These are phyloP conservation scores for Oryza punctata DNA, from an alignment of 176 grass and related monocot genomes.

Conservation along the genomic window DNA sequence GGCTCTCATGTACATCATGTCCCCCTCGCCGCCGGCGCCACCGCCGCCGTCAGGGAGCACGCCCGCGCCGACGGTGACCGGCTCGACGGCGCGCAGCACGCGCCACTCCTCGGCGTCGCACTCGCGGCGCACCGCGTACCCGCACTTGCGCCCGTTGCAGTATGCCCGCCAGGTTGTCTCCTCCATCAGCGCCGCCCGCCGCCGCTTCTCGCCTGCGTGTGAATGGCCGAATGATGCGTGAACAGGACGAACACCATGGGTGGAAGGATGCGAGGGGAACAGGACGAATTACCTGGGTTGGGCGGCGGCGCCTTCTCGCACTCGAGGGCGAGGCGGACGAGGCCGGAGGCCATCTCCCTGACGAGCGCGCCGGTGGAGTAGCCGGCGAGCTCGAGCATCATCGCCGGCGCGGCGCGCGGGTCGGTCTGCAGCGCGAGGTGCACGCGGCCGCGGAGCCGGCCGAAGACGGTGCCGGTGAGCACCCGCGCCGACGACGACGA, in stretches of 20 bases:
- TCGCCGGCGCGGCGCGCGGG: slow-evolving; percentile 56
- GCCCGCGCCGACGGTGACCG: slow-evolving; percentile 71
- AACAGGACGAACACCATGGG: no score
- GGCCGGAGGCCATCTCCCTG: slow-evolving; percentile 86
- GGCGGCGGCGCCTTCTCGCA: slow-evolving; percentile 40
- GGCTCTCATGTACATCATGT: slow-evolving; percentile 90
- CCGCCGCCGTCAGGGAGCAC: slow-evolving; percentile 52
- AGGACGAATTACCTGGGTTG: background rate
- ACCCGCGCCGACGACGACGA: slow-evolving; percentile 9
- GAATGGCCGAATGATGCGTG: no score
- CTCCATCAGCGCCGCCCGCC: slow-evolving; percentile 51
- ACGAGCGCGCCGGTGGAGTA: slow-evolving; percentile 74
- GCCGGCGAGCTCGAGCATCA: slow-evolving; percentile 70
- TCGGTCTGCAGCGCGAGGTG: slow-evolving; percentile 72
- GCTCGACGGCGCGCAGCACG: slow-evolving; percentile 59
- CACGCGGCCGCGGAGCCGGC: slow-evolving; percentile 67
- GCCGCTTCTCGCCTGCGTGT: background rate
- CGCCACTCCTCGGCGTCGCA: slow-evolving; percentile 59
- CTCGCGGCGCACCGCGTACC: slow-evolving; percentile 62
- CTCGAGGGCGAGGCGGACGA: slow-evolving; percentile 79
- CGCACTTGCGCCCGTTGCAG: slow-evolving; percentile 90
- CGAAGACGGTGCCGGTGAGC: slow-evolving; percentile 84
- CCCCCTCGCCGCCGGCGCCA: slow-evolving; percentile 31
- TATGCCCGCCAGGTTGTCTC: slow-evolving; percentile 79
- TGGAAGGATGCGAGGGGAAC: background rate